phyloP scores from a whole-genome alignment of 1,139 yeast species.

The Debaryomyces subglobosus region DNA sequence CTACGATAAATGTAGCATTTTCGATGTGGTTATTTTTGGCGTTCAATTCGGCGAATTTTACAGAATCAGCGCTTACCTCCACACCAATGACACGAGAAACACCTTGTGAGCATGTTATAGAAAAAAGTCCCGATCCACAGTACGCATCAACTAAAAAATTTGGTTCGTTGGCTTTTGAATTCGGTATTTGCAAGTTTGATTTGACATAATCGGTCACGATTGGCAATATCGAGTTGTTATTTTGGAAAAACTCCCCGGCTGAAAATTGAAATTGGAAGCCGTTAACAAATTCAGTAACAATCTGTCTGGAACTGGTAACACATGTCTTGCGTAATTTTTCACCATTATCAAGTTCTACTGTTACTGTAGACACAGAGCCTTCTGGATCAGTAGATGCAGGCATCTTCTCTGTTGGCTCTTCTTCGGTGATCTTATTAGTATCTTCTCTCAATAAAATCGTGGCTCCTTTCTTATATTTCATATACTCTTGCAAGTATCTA shows the following conservation, averaged over 20 bases:
- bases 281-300: conserved; percentile 76
- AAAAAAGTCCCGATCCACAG: conserved; percentile 95
- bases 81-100: conserved; percentile 90
- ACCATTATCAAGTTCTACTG: conserved; percentile 22
- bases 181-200: conserved; percentile 58
- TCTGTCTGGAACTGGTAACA: conserved; percentile 72
- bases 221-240: conserved; percentile 89
- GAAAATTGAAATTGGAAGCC: conserved; percentile 82
- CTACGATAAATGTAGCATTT: conserved; percentile 84
- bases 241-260: conserved; percentile 95
- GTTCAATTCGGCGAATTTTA: conserved; percentile 80
- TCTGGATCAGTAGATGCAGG: conserved; percentile 48
- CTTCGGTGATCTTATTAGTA: conserved; percentile 47
- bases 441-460: conserved; percentile 84
- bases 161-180: conserved; percentile 39
- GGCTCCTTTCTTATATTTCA: conserved; percentile 76
- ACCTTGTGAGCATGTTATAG: conserved; percentile 79
- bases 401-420: conserved; percentile 19
- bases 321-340: conserved; percentile 47
- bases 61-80: conserved; percentile 91
- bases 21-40: conserved; percentile 73
- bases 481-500: conserved; percentile 51
- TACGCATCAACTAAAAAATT: conserved; percentile 89
- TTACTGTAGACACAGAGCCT: conserved; percentile 34
- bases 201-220: conserved; percentile 79